Conservation (phyloP, 2,329 filamentous ascomycete genomes). For the Plenodomus tracheiphilus region DNA sequence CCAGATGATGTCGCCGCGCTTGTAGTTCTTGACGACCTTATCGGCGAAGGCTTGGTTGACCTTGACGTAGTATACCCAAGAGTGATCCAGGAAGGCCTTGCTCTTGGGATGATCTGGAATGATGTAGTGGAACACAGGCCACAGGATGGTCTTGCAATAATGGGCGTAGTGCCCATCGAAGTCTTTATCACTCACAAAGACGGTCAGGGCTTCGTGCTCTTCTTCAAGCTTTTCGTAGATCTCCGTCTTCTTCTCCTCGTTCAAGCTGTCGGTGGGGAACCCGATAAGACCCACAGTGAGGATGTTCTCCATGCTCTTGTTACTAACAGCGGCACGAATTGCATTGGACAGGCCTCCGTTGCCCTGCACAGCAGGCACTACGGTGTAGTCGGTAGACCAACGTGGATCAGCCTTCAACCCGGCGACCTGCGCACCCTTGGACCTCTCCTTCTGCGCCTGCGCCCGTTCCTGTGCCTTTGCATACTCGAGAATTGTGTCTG, state of each 20-base stretch:
- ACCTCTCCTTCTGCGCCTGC: slow-evolving; percentile 29
- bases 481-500: slow-evolving; percentile 74
- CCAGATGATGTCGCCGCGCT: slow-evolving; percentile 91
- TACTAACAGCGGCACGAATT: slow-evolving; percentile 73
- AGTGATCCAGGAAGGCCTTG: slow-evolving; percentile 97
- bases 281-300: slow-evolving; percentile 92
- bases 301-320: slow-evolving; percentile 71
- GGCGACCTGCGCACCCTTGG: slow-evolving; percentile 12
- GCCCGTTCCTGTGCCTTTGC: slow-evolving; percentile 51
- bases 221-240: slow-evolving; percentile 81
- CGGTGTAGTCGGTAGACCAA: slow-evolving; percentile 77
- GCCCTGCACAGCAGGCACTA: slow-evolving; percentile 84
- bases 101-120: slow-evolving; percentile 97
- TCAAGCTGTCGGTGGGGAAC: slow-evolving; percentile 87
- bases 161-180: slow-evolving; percentile 94
- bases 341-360: slow-evolving; percentile 93
- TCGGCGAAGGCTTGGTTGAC: slow-evolving; percentile 94
- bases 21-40: slow-evolving; percentile 88
- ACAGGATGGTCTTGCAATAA: slow-evolving; percentile 96
- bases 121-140: slow-evolving; percentile 98
- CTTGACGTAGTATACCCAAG: slow-evolving; percentile 91
- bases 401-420: slow-evolving; percentile 45
- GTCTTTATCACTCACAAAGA: slow-evolving; percentile 87
- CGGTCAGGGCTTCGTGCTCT: slow-evolving; percentile 79
- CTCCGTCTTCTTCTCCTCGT: slow-evolving; percentile 74